These are phyloP conservation scores for Ophiostoma quercus DNA, from an alignment of 2,329 filamentous ascomycete species.

Conservation along the genomic window DNA sequence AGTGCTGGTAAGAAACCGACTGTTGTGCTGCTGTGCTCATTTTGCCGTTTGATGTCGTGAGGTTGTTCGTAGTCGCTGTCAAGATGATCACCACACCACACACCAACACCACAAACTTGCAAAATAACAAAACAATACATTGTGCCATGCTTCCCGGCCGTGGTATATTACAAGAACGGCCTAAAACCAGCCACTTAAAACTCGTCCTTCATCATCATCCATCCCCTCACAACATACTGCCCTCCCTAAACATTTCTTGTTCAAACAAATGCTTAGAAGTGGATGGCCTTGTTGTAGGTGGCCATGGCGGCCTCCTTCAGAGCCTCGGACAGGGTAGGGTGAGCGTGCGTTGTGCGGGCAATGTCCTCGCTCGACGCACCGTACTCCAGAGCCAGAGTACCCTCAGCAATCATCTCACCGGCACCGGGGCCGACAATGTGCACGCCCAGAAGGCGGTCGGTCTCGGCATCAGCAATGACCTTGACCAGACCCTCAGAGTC, in stretches of 20 bases:
- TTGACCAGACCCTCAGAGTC: constrained; percentile 96
- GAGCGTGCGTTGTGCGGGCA: constrained; percentile 89
- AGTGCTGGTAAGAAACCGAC: background rate
- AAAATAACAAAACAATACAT: constrained; percentile 15
- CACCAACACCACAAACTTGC: background rate
- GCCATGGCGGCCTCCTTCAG: constrained; percentile 99
- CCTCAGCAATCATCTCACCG: constrained; percentile 99
- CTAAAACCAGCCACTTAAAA: constrained; percentile 8
- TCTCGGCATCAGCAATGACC: constrained; percentile 93
- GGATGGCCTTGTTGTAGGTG: constrained; percentile 90
- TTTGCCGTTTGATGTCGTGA: background rate
- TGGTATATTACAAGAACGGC: constrained; percentile 19
- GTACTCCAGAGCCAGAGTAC: constrained; percentile 90
- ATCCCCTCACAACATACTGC: background rate
- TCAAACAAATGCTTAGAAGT: constrained; percentile 60
- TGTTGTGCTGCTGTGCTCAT: background rate
- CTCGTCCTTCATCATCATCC: constrained; percentile 8
- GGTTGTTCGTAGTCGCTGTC: background rate
- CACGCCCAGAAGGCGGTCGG: constrained; percentile 87
- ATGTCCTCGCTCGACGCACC: constrained; percentile 94
- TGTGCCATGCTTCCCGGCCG: constrained; percentile 17
- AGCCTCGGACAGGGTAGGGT: constrained; percentile 91
- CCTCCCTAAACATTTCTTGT: background rate
- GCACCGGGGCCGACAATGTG: constrained; percentile 96
- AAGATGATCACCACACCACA: background rate